Evolutionary conservation across 2,329 filamentous ascomycete genomes (phyloP), one percentile per base, ranked within the genome.

Genomic region (Rhynchosporium agropyri): DNA sequence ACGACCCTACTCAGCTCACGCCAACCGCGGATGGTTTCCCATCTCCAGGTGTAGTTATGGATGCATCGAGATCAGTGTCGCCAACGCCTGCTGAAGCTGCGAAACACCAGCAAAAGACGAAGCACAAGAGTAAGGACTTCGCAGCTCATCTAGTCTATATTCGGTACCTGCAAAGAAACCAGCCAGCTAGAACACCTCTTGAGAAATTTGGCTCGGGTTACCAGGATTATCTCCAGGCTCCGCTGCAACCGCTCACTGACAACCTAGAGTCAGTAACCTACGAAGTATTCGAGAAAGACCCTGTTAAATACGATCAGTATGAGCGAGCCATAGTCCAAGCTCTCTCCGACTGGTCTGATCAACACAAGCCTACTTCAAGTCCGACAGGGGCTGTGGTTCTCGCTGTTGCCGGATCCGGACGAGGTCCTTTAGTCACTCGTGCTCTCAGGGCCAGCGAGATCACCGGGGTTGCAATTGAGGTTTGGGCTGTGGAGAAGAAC

Each of bases 191-290:
- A 48, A 83, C 82, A 26, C 77, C 80, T 3, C 81, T 91, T 58
- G 88, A 91, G 73, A 80, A 81, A 38, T 90, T 90, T 69, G 87
- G 87, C 84, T 87, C 85, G 26, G 88, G 88, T 2, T 91, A 90
- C 70, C 96, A 99, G 73, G 95, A 99, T 76, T 99, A 95, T 82
- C 82, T 99, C 10, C 95, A 99, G 76, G 93, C 93, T 1, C 95
- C 95, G 2, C 81, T 99, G 46, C 96, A 99, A 75, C 95, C 95
- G 0, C 82, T 99, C 13, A 94, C 94, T 0, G 95, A 99, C 76
- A 99, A 99, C 70, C 83, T 99, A 13, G 96, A 99, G 75, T 97
- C 92, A 53, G 90, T 96, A 48, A 99, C 95, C 0, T 99, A 99
- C 76, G 95, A 99, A 74, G 94, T 98, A 2, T 99, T 99, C 72